phyloP scores from a whole-genome alignment of 2,329 filamentous ascomycete species.

The Biscogniauxia marginata region DNA sequence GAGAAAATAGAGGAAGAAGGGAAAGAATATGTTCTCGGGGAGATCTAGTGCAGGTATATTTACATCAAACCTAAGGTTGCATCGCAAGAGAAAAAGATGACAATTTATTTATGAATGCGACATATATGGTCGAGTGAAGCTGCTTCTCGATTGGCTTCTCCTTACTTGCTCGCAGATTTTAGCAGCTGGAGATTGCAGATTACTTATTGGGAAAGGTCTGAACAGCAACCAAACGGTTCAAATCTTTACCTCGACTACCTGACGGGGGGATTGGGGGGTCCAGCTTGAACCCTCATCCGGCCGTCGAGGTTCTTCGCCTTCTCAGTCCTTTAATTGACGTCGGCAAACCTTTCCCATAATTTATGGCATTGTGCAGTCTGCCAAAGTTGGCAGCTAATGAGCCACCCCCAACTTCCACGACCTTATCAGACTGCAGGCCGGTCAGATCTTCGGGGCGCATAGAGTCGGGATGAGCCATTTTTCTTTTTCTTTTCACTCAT shows the following conservation, averaged over 20 bases:
- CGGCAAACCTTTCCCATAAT: too few species aligned
- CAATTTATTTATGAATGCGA: background rate
- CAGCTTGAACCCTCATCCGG: too few species aligned
- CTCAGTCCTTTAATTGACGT: too few species aligned
- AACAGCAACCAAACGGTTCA: too few species aligned
- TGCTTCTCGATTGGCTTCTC: background rate
- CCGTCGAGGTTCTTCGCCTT: too few species aligned
- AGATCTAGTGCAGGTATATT: background rate
- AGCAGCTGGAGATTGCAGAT: too few species aligned
- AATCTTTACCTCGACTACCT: too few species aligned
- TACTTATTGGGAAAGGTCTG: too few species aligned
- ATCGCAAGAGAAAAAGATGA: background rate
- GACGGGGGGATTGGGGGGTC: too few species aligned
- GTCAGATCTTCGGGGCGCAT: constrained; percentile 5
- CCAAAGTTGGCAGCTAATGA: background rate
- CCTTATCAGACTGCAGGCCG: background rate
- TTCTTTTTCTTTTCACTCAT: background rate
- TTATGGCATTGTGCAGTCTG: too few species aligned
- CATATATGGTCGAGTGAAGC: background rate
- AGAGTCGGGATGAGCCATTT: constrained; percentile 19
- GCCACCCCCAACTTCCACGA: background rate
- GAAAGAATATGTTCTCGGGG: background rate
- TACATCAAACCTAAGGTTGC: background rate
- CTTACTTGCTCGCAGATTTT: background rate
- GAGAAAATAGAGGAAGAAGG: background rate